Evolutionary conservation across 2,329 filamentous ascomycete genomes (phyloP).

Genomic region (Ophioceras dolichostomum): DNA sequence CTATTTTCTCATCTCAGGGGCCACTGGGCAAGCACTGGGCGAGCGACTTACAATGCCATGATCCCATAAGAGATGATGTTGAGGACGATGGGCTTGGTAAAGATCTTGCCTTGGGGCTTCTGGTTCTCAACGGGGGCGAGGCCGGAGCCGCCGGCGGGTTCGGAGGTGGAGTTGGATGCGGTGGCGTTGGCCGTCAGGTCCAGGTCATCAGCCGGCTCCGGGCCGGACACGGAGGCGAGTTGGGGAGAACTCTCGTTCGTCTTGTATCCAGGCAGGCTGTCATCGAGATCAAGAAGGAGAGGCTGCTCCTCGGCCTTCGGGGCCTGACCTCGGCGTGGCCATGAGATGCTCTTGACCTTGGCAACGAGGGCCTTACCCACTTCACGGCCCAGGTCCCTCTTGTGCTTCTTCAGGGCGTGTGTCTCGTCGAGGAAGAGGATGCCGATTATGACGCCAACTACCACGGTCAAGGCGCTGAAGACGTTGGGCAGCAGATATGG

Average conservation of each 20-base stretch:
- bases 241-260: conserved; percentile 44
- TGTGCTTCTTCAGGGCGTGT: conserved; percentile 67
- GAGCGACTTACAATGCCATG: conserved; percentile 84
- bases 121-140: too few species aligned
- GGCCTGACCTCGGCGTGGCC: conserved; percentile 13
- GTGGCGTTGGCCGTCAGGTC: conserved; percentile 16
- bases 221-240: conserved; percentile 22
- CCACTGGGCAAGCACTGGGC: too few species aligned
- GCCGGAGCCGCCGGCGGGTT: conserved; percentile 2
- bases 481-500: conserved; percentile 88
- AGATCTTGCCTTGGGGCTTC: conserved; percentile 45
- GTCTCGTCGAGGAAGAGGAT: conserved; percentile 90
- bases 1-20: too few species aligned
- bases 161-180: conserved; percentile 3
- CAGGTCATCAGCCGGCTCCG: conserved; percentile 18
- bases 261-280: conserved; percentile 57
- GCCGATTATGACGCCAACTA: conserved; percentile 64
- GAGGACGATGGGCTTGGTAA: conserved; percentile 74
- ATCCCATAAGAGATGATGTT: conserved; percentile 88
- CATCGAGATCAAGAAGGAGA: conserved; percentile 44
- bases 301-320: conserved; percentile 41
- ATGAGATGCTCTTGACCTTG: conserved; percentile 19
- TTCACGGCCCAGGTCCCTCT: conserved; percentile 65
- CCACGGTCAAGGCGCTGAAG: conserved; percentile 72
- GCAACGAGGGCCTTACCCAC: conserved; percentile 58